Evolutionary conservation across 345 rosid species (phyloP).

Genomic region (Ceriops tagal): DNA sequence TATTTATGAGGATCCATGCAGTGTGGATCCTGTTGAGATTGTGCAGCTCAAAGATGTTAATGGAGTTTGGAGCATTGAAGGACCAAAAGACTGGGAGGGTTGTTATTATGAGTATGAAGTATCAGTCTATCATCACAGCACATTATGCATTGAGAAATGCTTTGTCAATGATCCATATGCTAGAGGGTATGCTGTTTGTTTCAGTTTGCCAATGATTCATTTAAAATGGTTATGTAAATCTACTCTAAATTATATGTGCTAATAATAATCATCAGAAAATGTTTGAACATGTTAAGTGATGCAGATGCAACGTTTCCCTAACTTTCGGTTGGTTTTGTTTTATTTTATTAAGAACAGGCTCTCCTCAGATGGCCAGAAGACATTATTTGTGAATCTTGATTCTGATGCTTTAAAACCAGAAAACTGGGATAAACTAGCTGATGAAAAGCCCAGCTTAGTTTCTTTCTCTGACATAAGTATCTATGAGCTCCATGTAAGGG

Average conservation of each 20-base stretch:
- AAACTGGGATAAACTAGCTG: slow-evolving; percentile 72
- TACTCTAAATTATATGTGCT: slow-evolving; percentile 9
- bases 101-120: slow-evolving; percentile 82
- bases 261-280: neutral
- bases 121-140: slow-evolving; percentile 75
- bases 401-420: slow-evolving; percentile 65
- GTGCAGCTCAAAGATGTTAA: slow-evolving; percentile 47
- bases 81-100: slow-evolving; percentile 75
- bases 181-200: slow-evolving; percentile 61
- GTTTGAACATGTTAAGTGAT: neutral
- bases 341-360: slow-evolving; percentile 46
- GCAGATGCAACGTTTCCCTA: slow-evolving; percentile 2
- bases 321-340: slow-evolving; percentile 27
- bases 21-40: slow-evolving; percentile 48
- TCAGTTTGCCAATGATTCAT: slow-evolving; percentile 28
- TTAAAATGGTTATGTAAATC: slow-evolving; percentile 18
- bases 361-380: slow-evolving; percentile 75
- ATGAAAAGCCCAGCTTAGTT: slow-evolving; percentile 54
- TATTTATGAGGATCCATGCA: slow-evolving; percentile 47
- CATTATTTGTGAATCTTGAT: slow-evolving; percentile 64
- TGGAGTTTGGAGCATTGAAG: slow-evolving; percentile 75
- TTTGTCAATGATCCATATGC: slow-evolving; percentile 95
- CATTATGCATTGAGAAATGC: slow-evolving; percentile 68
- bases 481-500: slow-evolving; percentile 93
- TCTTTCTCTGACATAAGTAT: slow-evolving; percentile 74